Conservation (phyloP, 2,329 filamentous ascomycete genomes). For the Sporothrix protearum region DNA sequence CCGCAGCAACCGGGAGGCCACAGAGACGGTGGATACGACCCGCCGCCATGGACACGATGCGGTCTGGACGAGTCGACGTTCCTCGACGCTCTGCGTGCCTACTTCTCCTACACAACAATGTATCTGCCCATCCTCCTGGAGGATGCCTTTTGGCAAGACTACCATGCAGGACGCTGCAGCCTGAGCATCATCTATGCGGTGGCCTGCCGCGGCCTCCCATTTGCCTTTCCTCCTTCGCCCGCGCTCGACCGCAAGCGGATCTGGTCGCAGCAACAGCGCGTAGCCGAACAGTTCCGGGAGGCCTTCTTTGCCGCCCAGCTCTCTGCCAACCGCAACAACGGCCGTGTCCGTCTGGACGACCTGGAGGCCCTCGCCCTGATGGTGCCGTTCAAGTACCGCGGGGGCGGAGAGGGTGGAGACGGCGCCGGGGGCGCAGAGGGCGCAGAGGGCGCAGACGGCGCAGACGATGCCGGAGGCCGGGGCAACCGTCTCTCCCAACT, state of each 20-base stretch:
- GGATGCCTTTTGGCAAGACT: conserved; percentile 33
- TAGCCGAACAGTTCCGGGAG: conserved; percentile 30
- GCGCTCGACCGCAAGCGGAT: conserved; percentile 24
- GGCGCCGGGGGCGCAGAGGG: no score
- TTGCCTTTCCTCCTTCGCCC: conserved; percentile 16
- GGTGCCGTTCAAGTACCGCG: conserved; percentile 27
- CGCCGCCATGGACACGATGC: conserved; percentile 21
- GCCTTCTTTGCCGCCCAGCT: conserved; percentile 28
- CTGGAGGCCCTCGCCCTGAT: conserved; percentile 30
- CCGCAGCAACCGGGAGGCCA: background rate
- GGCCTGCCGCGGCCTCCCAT: conserved; percentile 31
- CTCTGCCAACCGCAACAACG: background rate
- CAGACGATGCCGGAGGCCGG: background rate
- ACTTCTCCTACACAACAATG: conserved; percentile 30
- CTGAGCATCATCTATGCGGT: conserved; percentile 30
- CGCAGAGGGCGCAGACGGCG: no score
- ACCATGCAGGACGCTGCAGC: conserved; percentile 28
- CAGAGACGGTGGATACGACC: conserved; percentile 20
- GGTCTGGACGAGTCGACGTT: conserved; percentile 21
- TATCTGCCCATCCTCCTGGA: conserved; percentile 30
- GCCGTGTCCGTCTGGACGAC: conserved; percentile 26
- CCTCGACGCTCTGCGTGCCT: conserved; percentile 27
- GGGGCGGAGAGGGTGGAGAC: no score
- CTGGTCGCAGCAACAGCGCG: conserved; percentile 30
- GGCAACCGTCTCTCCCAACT: background rate